phyloP scores from a whole-genome alignment of 768 basidiomycete species.

The Kwoniella dejecticola region DNA sequence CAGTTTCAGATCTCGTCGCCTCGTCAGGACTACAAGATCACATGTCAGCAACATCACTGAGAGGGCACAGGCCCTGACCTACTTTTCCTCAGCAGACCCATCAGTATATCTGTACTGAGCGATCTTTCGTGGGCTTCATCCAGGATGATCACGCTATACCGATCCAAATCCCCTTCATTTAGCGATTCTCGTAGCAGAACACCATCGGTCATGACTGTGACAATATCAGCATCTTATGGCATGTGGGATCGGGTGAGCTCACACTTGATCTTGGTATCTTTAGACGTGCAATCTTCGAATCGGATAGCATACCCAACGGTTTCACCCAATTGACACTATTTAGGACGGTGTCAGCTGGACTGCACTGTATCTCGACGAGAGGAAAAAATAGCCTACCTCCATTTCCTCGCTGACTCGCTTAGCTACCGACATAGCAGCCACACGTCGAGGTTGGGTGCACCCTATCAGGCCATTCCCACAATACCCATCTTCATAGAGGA shows the following conservation, averaged over 20 bases:
- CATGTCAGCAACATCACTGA: background rate
- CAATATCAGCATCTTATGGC: constrained; percentile 8
- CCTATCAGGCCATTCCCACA: constrained; percentile 85
- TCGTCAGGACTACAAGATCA: constrained; percentile 68
- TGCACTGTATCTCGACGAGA: background rate
- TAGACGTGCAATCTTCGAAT: constrained; percentile 94
- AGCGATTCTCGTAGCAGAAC: constrained; percentile 96
- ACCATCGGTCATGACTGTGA: constrained; percentile 92
- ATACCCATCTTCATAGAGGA: constrained; percentile 96
- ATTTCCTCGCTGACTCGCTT: constrained; percentile 99
- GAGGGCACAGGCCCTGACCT: constrained; percentile 45
- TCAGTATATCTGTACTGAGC: constrained; percentile 93
- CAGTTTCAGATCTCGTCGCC: constrained; percentile 88
- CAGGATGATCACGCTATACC: constrained; percentile 95
- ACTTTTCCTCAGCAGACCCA: constrained; percentile 95
- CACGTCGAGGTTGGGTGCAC: constrained; percentile 96
- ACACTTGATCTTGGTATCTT: constrained; percentile 98
- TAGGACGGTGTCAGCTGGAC: background rate
- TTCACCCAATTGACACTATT: constrained; percentile 81
- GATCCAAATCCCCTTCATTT: constrained; percentile 96
- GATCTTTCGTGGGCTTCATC: constrained; percentile 99
- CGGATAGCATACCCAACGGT: constrained; percentile 97
- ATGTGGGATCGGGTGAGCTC: constrained; percentile 43
- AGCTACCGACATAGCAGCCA: constrained; percentile 99
- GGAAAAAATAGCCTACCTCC: constrained; percentile 65